Base-by-base conservation (phyloP, 345 rosid genomes). In the Eucalyptus shirleyi region DNA sequence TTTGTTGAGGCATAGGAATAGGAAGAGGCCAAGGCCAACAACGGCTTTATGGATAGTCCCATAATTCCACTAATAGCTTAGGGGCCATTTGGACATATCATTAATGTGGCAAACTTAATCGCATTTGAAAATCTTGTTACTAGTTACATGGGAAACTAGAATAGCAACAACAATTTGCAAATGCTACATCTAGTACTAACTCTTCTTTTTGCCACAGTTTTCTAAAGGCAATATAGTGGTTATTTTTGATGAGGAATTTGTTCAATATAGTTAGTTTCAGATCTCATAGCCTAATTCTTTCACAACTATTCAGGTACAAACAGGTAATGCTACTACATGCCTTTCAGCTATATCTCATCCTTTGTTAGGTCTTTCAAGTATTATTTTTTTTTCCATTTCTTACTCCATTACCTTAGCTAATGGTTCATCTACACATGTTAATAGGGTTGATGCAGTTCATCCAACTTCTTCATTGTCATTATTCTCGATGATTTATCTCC, bases 231-330 rank as follows among this genome's bases (percentile, higher is more conserved):
- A 56, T 0, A 3, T 56, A 56, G 28, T 24, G 62, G 62, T 56
- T 24, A 5, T 56, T 6, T 24, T 5, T 24, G 13, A 56, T 56
- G 6, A 9, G 62, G 30, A 56, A 56, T 56, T 56, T 56, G 30
- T 56, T 56, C 30, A 24, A 56, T 24, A 56, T 26, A 56, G 28
- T 0, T 56, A 56, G 62, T 56, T 56, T 24, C 13, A 56, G 6
- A 56, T 56, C 62, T 56, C 60, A 56, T 0, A 0, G 0, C 28
- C 62, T 56, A 56, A 19, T 53, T 53, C 62, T 56, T 56, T 56
- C 30, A 9, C 62, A 0, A 56, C 13, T 56, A 56, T 24, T 56
- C 0, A 0, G 3, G 13, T 56, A 56, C 13, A 56, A 24, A 56
- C 62, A 23, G 0, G 62, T 56, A 56, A 56, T 56, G 62, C 13